Base-by-base conservation (phyloP, 2,329 filamentous ascomycete genomes). In the Cladophialophora carrionii region DNA sequence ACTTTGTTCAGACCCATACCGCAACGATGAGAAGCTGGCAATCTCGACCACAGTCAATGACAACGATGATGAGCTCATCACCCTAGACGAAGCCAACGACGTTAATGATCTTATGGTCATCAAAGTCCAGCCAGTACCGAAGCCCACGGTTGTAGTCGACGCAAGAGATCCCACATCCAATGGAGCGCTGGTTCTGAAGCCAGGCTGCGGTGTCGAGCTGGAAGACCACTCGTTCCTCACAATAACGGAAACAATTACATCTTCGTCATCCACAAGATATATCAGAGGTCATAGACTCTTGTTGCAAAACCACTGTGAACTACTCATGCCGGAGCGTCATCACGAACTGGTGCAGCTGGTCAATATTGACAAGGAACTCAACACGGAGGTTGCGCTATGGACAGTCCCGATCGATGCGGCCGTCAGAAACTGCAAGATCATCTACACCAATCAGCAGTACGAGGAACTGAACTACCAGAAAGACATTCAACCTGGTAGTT, bases 381-480 rank as follows among this genome's bases (percentile, higher is more conserved):
- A 57, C 34, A 43, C 14, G 6, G 49, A 56, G 20, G 22, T 17
- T 17, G 2, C n/a, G 17, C 20, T 32, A 20, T 49, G 14, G 8
- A 32, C n/a, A 1, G 72, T 88, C 0, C 51, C 74, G 0, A 62
- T 82, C 0, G 57, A 68, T 0, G 65, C 77, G 0, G 76, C 88
- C 0, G 70, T 78, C 1, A 67, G 74, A 1, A 74, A 79, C 6
- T 76, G 85, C 0, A 72, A 72, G 0, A 74, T 90, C 0, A 72
- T 79, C 0, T 74, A 82, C 1, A 90, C 88, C 0, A 91, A 90
- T 64, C 73, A 79, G 0, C 70, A 74, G 0, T 86, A 81, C 51
- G 82, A 83, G 0, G 62, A 62, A 2, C 56, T 70, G 51, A 62
- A 64, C 31, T 72, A 12, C 53, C 69, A 41, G 20, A 57, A 73